Evolutionary conservation across 345 rosid species (phyloP), one percentile per base, ranked within the genome.

Genomic region (Microcos paniculata): DNA sequence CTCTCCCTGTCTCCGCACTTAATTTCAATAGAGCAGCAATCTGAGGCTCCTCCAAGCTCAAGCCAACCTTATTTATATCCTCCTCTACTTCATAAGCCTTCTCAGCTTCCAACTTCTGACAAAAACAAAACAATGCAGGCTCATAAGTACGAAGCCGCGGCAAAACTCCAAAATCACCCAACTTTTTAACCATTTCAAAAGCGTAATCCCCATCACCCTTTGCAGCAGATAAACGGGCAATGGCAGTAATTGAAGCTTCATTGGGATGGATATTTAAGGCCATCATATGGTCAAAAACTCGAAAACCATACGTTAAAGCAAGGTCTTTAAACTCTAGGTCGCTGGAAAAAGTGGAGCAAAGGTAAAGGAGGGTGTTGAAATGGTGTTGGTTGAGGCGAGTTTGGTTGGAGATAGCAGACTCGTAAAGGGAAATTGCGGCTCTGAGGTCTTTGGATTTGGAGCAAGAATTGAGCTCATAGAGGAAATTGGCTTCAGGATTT

Each of bases 71-170:
- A 26, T 31, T 82, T 89, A 92, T 88, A 82, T 89, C 91, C 75
- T 87, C 89, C 85, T 92, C 98, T 68, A 95, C 94, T 53, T 90
- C 93, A 26, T 88, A 92, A 16, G 91, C 93, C 85, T 81, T 93
- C 13, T 87, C 90, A 15, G 90, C 89, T 80, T 90, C 94, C 78
- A 86, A 64, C 26, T 77, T 91, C 67, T 82, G 86, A 65, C 98
- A 93, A 56, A 88, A 93, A 78, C 92, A 88, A 35, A 88, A 80
- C 85, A 95, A 81, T 15, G 86, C 92, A 0, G 98, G 99, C 80
- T 87, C 85, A 65, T 84, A 90, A 4, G 98, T 92, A 62, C 99
- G 86, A 82, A 95, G 74, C 21, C 98, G 81, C 0, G 98, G 99
- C 77, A 66, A 52, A 24, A 80, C 77, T 31, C 85, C 83, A 0